Base-by-base conservation (phyloP, 2,329 filamentous ascomycete species). In the Phialemoniopsis sp. region DNA sequence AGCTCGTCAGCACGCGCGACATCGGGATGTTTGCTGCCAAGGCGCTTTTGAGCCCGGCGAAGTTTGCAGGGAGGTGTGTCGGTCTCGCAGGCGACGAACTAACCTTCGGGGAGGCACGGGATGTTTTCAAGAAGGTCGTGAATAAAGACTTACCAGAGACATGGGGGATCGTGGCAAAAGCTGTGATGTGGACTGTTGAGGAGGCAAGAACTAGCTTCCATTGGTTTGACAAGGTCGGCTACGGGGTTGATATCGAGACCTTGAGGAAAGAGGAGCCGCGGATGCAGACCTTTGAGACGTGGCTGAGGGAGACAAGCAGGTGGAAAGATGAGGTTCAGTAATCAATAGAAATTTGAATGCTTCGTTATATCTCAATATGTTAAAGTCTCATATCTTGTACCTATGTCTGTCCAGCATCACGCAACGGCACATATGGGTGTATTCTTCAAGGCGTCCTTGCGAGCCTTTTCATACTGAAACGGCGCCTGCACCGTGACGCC, bases 401-500 rank as follows among this genome's bases (percentile, higher is more conserved):
- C n/a, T n/a, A n/a, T n/a, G n/a, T n/a, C n/a, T n/a, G n/a, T n/a
- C n/a, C n/a, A n/a, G n/a, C n/a, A n/a, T n/a, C n/a, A n/a, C n/a
- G n/a, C n/a, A n/a, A n/a, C n/a, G n/a, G n/a, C n/a, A n/a, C n/a
- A n/a, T n/a, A n/a, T n/a, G n/a, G n/a, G n/a, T n/a, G n/a, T n/a
- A n/a, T n/a, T n/a, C n/a, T n/a, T n/a, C n/a, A n/a, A n/a, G n/a
- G n/a, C n/a, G n/a, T n/a, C n/a, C n/a, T n/a, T n/a, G n/a, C n/a
- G n/a, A n/a, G n/a, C n/a, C n/a, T n/a, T n/a, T 19, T 57, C 49
- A 48, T 78, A 79, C 57, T 94, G 88, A 47, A 79, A 79, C 2
- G 89, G 78, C 77, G 82, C 83, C 51, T 82, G 69, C 5, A 90
- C 78, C 42, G 79, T 67, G 4, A 90, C 80, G 9, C 78, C 80